Conservation (phyloP, 2,329 filamentous ascomycete species). For the Neospermospora avenae region DNA sequence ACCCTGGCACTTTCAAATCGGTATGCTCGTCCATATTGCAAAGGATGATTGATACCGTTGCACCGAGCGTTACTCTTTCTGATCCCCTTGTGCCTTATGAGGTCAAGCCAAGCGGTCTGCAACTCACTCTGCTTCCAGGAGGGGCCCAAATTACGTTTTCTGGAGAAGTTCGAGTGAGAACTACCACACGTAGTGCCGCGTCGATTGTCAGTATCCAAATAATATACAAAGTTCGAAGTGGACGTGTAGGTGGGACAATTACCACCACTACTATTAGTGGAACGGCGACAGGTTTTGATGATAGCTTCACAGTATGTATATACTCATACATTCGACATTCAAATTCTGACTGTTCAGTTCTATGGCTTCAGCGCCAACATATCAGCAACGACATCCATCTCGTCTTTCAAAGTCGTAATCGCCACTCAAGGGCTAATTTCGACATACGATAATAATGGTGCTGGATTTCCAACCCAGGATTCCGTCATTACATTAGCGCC, state of each 20-base stretch:
- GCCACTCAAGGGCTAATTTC: conserved; percentile 46
- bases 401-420: conserved; percentile 55
- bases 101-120: conserved; percentile 56
- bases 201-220: conserved; percentile 48
- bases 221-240: conserved; percentile 54
- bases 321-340: conserved; percentile 30
- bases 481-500: conserved; percentile 51
- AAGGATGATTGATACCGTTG: conserved; percentile 61
- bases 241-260: conserved; percentile 43
- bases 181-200: conserved; percentile 43
- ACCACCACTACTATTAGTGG: conserved; percentile 47
- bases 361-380: conserved; percentile 42
- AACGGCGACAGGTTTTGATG: conserved; percentile 54
- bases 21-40: conserved; percentile 51
- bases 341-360: conserved; percentile 22
- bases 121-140: conserved; percentile 50
- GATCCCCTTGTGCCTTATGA: conserved; percentile 53
- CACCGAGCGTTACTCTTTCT: conserved; percentile 47
- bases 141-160: conserved; percentile 48
- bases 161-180: conserved; percentile 56
- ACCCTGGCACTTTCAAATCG: conserved; percentile 43
- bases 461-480: conserved; percentile 52
- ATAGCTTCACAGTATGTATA: conserved; percentile 52
- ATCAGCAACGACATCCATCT: conserved; percentile 55
- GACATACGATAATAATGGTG: conserved; percentile 55